Percentiles rank a stretch among this genome's conserved stretches.
Evolutionary conservation across 2,329 filamentous ascomycete species (phyloP).

Genomic region (Stachybotrys elegans): DNA sequence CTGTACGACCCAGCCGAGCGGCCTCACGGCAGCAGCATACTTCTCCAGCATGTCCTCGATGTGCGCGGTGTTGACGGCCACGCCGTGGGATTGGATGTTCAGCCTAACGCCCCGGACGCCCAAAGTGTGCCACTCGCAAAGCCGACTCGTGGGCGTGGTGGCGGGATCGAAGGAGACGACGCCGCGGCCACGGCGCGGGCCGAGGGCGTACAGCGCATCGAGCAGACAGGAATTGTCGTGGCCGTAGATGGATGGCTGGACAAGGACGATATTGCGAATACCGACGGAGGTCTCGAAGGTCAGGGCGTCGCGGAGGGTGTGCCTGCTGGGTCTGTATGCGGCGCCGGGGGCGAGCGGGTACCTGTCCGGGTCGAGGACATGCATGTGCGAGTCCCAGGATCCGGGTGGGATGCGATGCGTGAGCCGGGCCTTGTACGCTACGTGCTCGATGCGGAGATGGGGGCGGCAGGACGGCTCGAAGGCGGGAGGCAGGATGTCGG

Average conservation of each 20-base stretch:
- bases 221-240: conserved; percentile 55
- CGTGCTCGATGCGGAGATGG: too few relatives aligned
- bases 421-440: too few relatives aligned
- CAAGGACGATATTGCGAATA: conserved; percentile 51
- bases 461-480: too few relatives aligned
- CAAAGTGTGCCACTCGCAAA: conserved; percentile 48
- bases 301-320: conserved; percentile 46
- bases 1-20: conserved; percentile 52
- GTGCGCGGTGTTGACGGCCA: conserved; percentile 30
- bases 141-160: conserved; percentile 24
- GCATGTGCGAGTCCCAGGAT: conserved; percentile 61
- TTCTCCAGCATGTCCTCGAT: conserved; percentile 35
- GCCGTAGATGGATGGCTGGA: conserved; percentile 59
- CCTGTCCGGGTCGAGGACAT: conserved; percentile 48
- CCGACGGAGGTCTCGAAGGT: conserved; percentile 45
- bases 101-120: conserved; percentile 56
- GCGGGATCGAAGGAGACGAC: conserved; percentile 52
- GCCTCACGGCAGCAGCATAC: conserved; percentile 45
- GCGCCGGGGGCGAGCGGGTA: conserved; percentile 45
- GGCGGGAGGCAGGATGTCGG: too few relatives aligned
- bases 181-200: conserved; percentile 43
- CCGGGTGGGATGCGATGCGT: conserved; percentile 29
- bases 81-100: conserved; percentile 51
- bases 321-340: conserved; percentile 43
- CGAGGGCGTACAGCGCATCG: conserved; percentile 44